Evolutionary conservation across 179 eudicot genomes (phyloP), one percentile per base, ranked within the genome.

Genomic region (Spinacia oleracea): DNA sequence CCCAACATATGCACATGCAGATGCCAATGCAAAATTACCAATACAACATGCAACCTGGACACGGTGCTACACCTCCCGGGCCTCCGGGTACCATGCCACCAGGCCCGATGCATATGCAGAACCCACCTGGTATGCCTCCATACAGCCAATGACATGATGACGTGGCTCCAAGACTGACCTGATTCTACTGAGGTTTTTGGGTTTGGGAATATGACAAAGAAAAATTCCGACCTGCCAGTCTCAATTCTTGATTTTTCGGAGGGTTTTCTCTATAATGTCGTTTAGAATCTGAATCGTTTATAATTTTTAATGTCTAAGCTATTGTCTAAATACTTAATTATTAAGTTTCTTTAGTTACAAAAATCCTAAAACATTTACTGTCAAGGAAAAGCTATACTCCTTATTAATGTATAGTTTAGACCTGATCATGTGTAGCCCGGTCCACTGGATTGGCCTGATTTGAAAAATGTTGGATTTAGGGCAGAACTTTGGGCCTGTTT

Each of bases 1-100:
- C 72, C 69, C 93, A 86, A 73, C 84, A 87, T 35, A 89, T 81
- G 89, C 87, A 86, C 15, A 79, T 77, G 84, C 98, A 88, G 70
- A 88, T 82, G 84, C 79, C 75, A n/a, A 82, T 86, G 92, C 93
- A 91, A 51, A 85, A 84, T 71, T 90, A 93, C 78, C 94, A 86
- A 18, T 91, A 90, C 76, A 84, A 90, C 74, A 84, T 85, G 87
- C 91, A 81, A 70, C 90, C 86, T 59, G 81, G 86, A 70, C 90
- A 85, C 55, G 81, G 86, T 6, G 77, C 84, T 23, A 76, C 80
- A 77, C 91, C 89, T 53, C 85, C 93, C 38, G 93, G 89, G 46
- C 85, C 87, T 50, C 85, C 87, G 9, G 82, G 84, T 35, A 64
- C 87, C 10, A 60, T 81, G 70, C 86, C 79, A 6, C 81, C 68